These are phyloP conservation scores for Annulohypoxylon bovei DNA, from an alignment of 495 filamentous ascomycete species.

Conservation along the genomic window DNA sequence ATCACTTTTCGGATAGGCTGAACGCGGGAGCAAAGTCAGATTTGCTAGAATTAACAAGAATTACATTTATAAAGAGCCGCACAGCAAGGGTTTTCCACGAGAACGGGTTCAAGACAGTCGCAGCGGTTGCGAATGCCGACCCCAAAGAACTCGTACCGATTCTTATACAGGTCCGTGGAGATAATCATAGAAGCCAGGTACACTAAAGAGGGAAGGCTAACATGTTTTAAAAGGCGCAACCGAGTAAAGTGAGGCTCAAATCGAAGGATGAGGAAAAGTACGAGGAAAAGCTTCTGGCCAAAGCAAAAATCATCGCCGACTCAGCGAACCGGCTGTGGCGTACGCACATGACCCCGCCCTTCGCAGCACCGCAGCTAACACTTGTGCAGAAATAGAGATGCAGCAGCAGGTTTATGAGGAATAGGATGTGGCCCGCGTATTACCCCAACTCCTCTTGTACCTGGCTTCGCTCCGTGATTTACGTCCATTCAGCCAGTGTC, in stretches of 20 bases:
- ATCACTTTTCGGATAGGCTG: constrained; percentile 80
- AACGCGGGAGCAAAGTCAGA: constrained; percentile 79
- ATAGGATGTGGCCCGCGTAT: constrained; percentile 30
- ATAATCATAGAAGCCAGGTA: background rate
- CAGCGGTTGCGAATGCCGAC: constrained; percentile 72
- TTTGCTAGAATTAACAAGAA: constrained; percentile 75
- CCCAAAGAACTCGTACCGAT: constrained; percentile 74
- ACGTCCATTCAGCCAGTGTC: background rate
- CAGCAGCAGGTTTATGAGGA: constrained; percentile 56
- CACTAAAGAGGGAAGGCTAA: constrained; percentile 2
- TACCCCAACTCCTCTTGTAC: constrained; percentile 24
- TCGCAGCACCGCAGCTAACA: constrained; percentile 33
- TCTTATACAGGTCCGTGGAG: constrained; percentile 67
- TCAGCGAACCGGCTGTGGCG: constrained; percentile 80
- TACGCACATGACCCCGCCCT: constrained; percentile 50
- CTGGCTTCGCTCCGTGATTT: background rate
- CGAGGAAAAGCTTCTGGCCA: constrained; percentile 68
- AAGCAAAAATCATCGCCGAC: constrained; percentile 74
- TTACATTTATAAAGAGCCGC: constrained; percentile 80
- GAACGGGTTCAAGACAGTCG: constrained; percentile 76
- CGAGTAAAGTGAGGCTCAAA: constrained; percentile 68
- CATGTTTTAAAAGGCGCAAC: constrained; percentile 59
- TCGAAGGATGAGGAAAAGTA: constrained; percentile 70
- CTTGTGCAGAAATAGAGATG: constrained; percentile 57
- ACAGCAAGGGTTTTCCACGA: constrained; percentile 82